A percentile compares a stretch with the other conserved stretches of the same genome.
Evolutionary conservation across 1,284 basidiomycete species (phyloP).

Genomic region (Cutaneotrichosporon spelunceum): DNA sequence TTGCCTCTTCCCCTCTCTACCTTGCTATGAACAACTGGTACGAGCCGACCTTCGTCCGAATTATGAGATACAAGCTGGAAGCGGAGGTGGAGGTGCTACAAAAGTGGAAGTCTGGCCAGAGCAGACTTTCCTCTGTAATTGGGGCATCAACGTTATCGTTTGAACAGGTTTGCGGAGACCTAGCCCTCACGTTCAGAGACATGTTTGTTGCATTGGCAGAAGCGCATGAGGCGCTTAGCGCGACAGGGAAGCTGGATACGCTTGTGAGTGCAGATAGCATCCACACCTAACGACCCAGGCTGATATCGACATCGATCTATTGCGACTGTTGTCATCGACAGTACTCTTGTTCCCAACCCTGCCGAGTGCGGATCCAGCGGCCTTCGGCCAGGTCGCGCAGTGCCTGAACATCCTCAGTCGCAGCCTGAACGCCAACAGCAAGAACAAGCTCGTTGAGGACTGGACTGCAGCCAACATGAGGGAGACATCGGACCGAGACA

Average conservation of each 20-base stretch:
- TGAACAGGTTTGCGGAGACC: conserved; percentile 14
- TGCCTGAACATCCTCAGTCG: conserved; percentile 3
- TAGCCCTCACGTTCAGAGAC: not conserved
- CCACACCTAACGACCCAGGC: conserved; percentile 2
- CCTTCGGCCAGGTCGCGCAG: not conserved
- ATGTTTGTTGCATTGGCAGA: conserved; percentile 6
- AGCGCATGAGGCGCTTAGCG: not conserved
- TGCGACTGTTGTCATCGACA: conserved; percentile 22
- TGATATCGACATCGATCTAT: conserved; percentile 17
- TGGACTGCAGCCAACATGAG: not conserved
- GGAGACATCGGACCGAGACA: not conserved
- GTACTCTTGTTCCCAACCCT: conserved; percentile 27
- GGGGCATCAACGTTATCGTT: conserved; percentile 19
- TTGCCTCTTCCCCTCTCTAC: conserved; percentile 26
- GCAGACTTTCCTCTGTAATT: conserved; percentile 9
- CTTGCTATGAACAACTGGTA: conserved; percentile 5
- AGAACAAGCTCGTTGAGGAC: not conserved
- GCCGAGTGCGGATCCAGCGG: conserved; percentile 1
- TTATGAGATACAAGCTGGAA: conserved; percentile 16
- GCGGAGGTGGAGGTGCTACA: not conserved
- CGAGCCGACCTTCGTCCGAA: conserved; percentile 34
- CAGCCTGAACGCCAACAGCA: not conserved
- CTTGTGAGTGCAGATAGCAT: not conserved
- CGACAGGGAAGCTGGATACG: not conserved
- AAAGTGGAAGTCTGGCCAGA: conserved; percentile 2